Conservation (phyloP, 192 early-diverging fungal species). For the Backusella circina region DNA sequence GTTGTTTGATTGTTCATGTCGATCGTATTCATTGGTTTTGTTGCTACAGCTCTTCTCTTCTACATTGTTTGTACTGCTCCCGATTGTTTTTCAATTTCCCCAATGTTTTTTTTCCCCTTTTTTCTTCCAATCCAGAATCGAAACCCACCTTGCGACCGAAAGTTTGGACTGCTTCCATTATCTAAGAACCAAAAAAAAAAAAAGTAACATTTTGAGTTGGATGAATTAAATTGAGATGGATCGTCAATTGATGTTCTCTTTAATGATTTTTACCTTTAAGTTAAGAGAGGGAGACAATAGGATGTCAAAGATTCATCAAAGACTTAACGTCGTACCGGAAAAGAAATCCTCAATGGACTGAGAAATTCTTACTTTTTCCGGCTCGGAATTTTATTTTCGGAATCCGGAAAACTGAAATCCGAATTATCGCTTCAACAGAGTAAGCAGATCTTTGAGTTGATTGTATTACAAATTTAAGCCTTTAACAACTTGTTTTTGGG, state of each 20-base stretch:
- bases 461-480: too few relatives aligned
- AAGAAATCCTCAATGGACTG: neutral
- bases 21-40: neutral
- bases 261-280: neutral
- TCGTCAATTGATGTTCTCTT: neutral
- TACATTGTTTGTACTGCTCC: neutral
- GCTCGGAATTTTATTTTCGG: neutral
- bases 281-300: neutral
- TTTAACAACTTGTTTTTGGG: too few relatives aligned
- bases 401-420: neutral
- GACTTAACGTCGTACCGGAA: neutral
- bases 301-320: neutral
- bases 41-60: neutral
- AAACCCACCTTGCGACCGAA: slow-evolving; percentile 72
- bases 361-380: neutral
- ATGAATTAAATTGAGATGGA: neutral
- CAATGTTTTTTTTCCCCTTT: neutral
- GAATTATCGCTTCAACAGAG: too few relatives aligned
- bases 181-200: neutral
- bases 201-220: neutral
- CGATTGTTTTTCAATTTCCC: neutral
- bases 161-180: slow-evolving; percentile 69
- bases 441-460: too few relatives aligned
- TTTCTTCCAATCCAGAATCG: neutral
- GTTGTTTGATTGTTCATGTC: neutral